These are phyloP conservation scores for Pyricularia pennisetigena DNA, from an alignment of 2,329 filamentous ascomycete species.

Conservation along the genomic window DNA sequence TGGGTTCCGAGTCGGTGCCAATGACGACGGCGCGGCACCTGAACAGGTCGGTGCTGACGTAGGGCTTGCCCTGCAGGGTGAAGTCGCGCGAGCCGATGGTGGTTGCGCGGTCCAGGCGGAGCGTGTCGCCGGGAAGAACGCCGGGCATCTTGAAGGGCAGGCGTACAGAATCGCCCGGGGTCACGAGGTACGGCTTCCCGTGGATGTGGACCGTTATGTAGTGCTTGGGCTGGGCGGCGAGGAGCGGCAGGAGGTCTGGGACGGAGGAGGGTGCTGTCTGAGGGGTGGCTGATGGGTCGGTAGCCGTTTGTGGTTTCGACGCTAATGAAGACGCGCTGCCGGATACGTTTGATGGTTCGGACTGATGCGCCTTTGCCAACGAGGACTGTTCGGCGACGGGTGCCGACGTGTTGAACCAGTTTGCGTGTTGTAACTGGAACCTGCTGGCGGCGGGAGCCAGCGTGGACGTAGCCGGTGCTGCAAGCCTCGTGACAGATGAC, in stretches of 20 bases:
- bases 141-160: slow-evolving; percentile 73
- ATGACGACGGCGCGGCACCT: slow-evolving; percentile 79
- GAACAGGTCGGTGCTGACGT: slow-evolving; percentile 74
- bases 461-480: background rate
- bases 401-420: slow-evolving; percentile 1
- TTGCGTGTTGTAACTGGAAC: background rate
- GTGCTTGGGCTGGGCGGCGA: slow-evolving; percentile 63
- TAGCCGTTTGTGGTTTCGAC: background rate
- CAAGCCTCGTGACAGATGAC: background rate
- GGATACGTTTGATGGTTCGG: background rate
- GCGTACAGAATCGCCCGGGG: slow-evolving; percentile 62
- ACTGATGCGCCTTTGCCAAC: background rate
- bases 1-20: slow-evolving; percentile 71
- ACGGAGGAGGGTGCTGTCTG: slow-evolving; percentile 21
- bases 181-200: slow-evolving; percentile 70
- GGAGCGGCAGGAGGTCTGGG: slow-evolving; percentile 54
- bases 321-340: background rate
- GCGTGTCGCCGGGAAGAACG: slow-evolving; percentile 69
- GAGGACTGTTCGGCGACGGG: background rate
- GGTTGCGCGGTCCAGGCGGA: slow-evolving; percentile 79
- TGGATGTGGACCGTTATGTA: slow-evolving; percentile 77
- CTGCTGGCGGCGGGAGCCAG: background rate
- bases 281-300: background rate
- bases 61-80: slow-evolving; percentile 74
- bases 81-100: slow-evolving; percentile 81